Evolutionary conservation across 176 grass and related monocot genomes (phyloP).

Genomic region (Poa pratensis): DNA sequence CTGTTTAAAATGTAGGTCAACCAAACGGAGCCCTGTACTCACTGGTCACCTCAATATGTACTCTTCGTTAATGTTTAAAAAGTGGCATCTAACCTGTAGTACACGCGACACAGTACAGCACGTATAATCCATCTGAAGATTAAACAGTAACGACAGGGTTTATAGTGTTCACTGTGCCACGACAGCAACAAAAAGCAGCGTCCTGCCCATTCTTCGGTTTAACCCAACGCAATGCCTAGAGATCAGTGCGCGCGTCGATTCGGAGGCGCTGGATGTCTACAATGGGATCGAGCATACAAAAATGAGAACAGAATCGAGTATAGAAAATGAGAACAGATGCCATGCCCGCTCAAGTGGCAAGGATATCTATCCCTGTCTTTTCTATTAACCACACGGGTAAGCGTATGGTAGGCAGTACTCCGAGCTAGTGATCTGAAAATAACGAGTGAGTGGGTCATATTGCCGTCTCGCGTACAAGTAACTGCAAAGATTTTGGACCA

Average conservation of each 20-base stretch:
- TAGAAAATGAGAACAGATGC: not conserved
- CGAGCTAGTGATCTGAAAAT: not conserved
- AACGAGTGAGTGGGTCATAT: not conserved
- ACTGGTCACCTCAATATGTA: not conserved
- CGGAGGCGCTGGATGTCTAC: conserved; percentile 23
- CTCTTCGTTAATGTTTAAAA: not conserved
- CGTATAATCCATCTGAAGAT: not conserved
- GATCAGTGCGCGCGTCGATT: conserved; percentile 45
- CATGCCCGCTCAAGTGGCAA: conserved; percentile 13
- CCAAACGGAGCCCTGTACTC: not conserved
- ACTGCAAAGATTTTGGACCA: no score
- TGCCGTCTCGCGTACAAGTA: no score
- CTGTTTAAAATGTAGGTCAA: conserved; percentile 17
- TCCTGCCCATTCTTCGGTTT: conserved; percentile 16
- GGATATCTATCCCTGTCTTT: not conserved
- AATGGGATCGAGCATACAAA: not conserved
- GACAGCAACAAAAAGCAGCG: not conserved
- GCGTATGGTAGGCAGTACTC: not conserved
- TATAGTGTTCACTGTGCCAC: not conserved
- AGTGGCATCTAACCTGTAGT: not conserved
- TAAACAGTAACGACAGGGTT: not conserved
- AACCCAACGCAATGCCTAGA: not conserved
- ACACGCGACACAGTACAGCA: not conserved
- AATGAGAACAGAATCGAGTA: not conserved
- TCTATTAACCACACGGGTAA: not conserved